Evolutionary conservation across 2,329 filamentous ascomycete species (phyloP), one percentile per base, ranked within the genome.

Genomic region (Nemania diffusa): DNA sequence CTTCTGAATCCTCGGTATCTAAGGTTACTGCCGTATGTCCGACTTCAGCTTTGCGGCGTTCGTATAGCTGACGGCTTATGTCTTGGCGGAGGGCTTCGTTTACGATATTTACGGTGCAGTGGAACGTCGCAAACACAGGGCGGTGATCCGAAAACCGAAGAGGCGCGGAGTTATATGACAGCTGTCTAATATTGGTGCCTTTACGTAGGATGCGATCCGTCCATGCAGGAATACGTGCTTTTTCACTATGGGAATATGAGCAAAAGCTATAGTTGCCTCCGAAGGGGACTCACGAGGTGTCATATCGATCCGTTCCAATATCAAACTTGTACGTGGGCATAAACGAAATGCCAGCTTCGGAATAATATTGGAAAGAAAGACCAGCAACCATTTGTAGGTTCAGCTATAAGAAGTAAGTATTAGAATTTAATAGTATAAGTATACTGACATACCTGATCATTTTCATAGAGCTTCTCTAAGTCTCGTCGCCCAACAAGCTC

Each of bases 361-460:
- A 95, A 79, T 98, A 99, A 77, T 91, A 97, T 1, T 90, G 92
- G 74, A 99, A 99, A 0, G 92, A 90, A 51, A 94, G 85, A 0
- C 95, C 96, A 61, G 93, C 92, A 57, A 97, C 90, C 96, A 98
- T 99, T 83, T 98, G 94, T 8, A 98, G 83, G 77, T 98, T 97
- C 64, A 99, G 86, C 89, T 92, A 57, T 13, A 26, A 26, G 44
- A 5, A 6, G 34, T 77, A 40, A 77, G 72, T 29, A 46, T 32
- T 13, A 3, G 4, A 20, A 15, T 5, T 51, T n/a, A 6, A 56
- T 1, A 37, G 24, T 46, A 27, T 0, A n/a, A 34, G 27, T 52
- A 55, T 52, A 27, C 24, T 48, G 29, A 73, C 78, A 64, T 81
- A 90, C 88, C 84, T 97, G 94, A 75, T 98, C 95, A 74, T 97